These are phyloP conservation scores for Candida sphagnicola DNA, from an alignment of 805 yeast species.

Conservation along the genomic window DNA sequence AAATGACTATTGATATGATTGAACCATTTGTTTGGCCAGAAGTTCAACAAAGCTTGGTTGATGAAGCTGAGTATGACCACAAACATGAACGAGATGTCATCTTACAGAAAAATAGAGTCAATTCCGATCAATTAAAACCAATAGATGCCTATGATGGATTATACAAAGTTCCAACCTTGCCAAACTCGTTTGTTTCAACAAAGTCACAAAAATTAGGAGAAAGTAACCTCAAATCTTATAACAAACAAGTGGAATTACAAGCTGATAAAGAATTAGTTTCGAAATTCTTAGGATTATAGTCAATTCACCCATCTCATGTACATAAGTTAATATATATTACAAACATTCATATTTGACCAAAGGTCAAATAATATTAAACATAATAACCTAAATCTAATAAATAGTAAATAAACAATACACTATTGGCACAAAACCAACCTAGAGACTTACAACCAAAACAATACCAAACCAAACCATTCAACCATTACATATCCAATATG, in stretches of 20 bases:
- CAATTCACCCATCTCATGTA: constrained; percentile 13
- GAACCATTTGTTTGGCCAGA: constrained; percentile 97
- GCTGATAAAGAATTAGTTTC: constrained; percentile 27
- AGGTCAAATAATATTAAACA: neutral
- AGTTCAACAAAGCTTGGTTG: constrained; percentile 31
- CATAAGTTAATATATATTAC: too few relatives aligned
- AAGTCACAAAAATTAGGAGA: constrained; percentile 22
- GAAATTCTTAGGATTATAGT: constrained; percentile 22
- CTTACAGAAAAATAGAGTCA: constrained; percentile 45
- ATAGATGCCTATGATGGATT: constrained; percentile 73
- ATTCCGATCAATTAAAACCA: constrained; percentile 69
- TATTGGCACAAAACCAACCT: too few relatives aligned
- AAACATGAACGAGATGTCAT: constrained; percentile 46
- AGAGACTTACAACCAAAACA: too few relatives aligned
- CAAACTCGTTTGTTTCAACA: constrained; percentile 35
- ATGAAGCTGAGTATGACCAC: constrained; percentile 33
- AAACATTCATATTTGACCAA: too few relatives aligned
- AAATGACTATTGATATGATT: constrained; percentile 95
- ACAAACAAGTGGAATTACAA: constrained; percentile 18
- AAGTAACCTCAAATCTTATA: constrained; percentile 13
- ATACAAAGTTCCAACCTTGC: constrained; percentile 40
- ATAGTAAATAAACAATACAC: neutral
- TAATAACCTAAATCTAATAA: neutral
- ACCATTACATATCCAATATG: neutral
- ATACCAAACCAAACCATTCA: neutral